Evolutionary conservation across 106 monocot genomes (phyloP).

Genomic region (Dioscorea dumetorum): DNA sequence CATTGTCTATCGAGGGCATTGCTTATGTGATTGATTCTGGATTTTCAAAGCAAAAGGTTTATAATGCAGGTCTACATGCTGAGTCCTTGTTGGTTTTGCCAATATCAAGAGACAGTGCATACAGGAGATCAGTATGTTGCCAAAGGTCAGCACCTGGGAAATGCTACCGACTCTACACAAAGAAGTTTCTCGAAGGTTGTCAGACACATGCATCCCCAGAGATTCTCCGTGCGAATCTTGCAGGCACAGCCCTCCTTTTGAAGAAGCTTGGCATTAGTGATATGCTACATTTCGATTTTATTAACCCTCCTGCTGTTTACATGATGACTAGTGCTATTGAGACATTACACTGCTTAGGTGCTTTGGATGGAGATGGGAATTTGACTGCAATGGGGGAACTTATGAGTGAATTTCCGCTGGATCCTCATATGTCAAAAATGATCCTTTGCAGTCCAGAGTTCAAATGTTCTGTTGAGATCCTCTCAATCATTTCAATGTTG

Average conservation of each 20-base stretch:
- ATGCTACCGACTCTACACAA: conserved; percentile 74
- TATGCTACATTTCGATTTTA: conserved; percentile 73
- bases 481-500: conserved; percentile 64
- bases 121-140: conserved; percentile 73
- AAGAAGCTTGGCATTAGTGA: conserved; percentile 76
- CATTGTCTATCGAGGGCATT: conserved; percentile 78
- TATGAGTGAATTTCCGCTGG: conserved; percentile 71
- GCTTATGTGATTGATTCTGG: conserved; percentile 87
- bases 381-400: conserved; percentile 51
- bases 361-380: conserved; percentile 70
- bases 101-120: conserved; percentile 75
- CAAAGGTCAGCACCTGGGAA: conserved; percentile 76
- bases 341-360: conserved; percentile 52
- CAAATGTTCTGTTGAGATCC: conserved; percentile 65
- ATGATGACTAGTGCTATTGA: conserved; percentile 64
- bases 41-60: conserved; percentile 77
- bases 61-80: conserved; percentile 57
- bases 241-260: conserved; percentile 50
- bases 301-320: conserved; percentile 74
- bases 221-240: conserved; percentile 65
- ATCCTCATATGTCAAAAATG: conserved; percentile 78
- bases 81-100: conserved; percentile 70
- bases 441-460: conserved; percentile 48
- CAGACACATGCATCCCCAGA: conserved; percentile 71
- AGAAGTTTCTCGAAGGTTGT: conserved; percentile 52